Base-by-base conservation (phyloP, 2,329 filamentous ascomycete genomes). In the Xylariales sp. region DNA sequence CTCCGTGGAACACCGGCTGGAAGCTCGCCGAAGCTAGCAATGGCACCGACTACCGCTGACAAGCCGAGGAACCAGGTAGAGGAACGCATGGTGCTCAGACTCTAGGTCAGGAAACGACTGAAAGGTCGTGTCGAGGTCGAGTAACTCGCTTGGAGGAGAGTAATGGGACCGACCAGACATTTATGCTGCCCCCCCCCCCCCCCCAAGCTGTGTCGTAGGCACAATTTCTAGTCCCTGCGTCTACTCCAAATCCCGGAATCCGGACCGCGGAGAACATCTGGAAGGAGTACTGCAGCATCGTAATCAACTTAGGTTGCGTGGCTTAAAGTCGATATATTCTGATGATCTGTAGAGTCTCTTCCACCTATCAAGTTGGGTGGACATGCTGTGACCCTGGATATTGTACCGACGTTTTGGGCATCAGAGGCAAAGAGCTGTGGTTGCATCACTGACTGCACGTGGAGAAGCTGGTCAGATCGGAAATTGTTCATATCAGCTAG, bases 1-100 rank as follows among this genome's bases (percentile, higher is more conserved):
- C 58, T 62, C 31, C 62, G 55, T 4, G 64, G 63, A 33, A 64
- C 51, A 25, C 55, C 52, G 10, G 57, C 47, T 5, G 62, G 60
- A 3, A 62, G 47, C 34, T 58, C 49, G n/a, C 49, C 37, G 29
- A 47, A 36, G 28, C 46, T 49, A 7, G 55, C 46, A 15, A 54
- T 28, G 6, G 49, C 48, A 24, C 53, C 48, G n/a, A 48, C 49
- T 9, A 52, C 47, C n/a, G 49, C 52, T 10, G 53, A 50, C 33
- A 57, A 40, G 12, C 50, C 38, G 4, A 48, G 25, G 21, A 55
- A 42, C 18, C 55, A 22, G 32, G 20, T 47, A 35, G 48, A 54
- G 29, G 47, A 45, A 38, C 53, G 52, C 54, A 58, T 58, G 12
- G 36, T 51, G 43, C 35, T 32, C 27, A 27, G 16, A 10, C 24